Evolutionary conservation across 768 basidiomycete genomes (phyloP), one percentile per base, ranked within the genome.

Genomic region (Pleurotus ostreatus): DNA sequence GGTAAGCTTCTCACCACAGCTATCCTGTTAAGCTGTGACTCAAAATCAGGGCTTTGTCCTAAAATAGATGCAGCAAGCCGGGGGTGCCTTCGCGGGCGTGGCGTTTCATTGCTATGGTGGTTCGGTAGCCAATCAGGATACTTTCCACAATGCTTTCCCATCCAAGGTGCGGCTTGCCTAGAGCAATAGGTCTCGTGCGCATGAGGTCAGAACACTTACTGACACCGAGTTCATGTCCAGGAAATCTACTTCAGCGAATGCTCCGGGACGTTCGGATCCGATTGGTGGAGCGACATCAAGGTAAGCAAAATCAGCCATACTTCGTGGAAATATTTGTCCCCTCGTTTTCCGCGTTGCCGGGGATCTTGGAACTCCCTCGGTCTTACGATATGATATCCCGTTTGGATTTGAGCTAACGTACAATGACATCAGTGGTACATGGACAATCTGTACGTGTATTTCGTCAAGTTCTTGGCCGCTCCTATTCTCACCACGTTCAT

Each of bases 251-350:
- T 23, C 26, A n/a, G 72, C 61, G 89, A 91, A 68, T 90, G 89
- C 63, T 69, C 81, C 1, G 88, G 89, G 8, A 82, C 77, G 0
- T 67, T 79, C 55, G 84, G 86, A 13, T 78, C 79, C 6, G 85
- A 89, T 64, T 91, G 88, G 88, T 92, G 89, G 89, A 73, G 71
- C 48, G 87, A 90, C 61, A 84, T 90, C 68, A 90, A 90, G 78
- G 87, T 83, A 69, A 46, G 60, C 41, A 49, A 5, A 25, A 11
- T 34, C 46, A 13, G 16, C 22, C 22, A 2, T 25, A 16, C 43
- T 44, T 44, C 43, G 20, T 22, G n/a, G 16, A 44, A 44, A 44
- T 16, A 1, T 22, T 44, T 22, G 23, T 23, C 23, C 23, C 46
- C 46, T 15, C 46, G 16, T 25, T 47, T 20, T 23, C 23, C 16